A percentile compares a stretch with the other conserved stretches of the same genome.
Conservation (phyloP, 768 basidiomycete species). For the Xerocomellus amylosporus region DNA sequence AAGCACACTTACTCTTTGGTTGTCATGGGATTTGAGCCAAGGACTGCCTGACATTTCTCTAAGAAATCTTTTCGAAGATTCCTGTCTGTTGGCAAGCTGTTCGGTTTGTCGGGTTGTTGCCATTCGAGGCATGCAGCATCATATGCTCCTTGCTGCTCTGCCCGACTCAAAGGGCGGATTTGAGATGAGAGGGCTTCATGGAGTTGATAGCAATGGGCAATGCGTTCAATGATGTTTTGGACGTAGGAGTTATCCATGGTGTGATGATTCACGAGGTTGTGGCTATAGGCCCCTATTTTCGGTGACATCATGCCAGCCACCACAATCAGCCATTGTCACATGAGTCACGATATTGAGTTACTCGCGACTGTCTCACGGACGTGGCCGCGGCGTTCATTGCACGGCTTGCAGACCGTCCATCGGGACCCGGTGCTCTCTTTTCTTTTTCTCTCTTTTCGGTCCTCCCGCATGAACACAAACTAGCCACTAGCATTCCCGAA, state of each 20-base stretch:
- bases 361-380: too few relatives aligned
- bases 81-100: background rate
- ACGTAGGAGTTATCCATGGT: too few relatives aligned
- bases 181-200: background rate
- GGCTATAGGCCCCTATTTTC: too few relatives aligned
- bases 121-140: background rate
- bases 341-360: too few relatives aligned
- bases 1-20: background rate
- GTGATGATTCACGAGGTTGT: too few relatives aligned
- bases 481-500: background rate
- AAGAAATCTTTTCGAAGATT: background rate
- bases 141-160: background rate
- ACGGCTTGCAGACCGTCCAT: background rate
- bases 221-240: too few relatives aligned
- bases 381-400: too few relatives aligned
- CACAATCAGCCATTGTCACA: too few relatives aligned
- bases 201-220: background rate
- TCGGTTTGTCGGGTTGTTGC: background rate
- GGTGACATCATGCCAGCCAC: too few relatives aligned
- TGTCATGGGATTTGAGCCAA: background rate
- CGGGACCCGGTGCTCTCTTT: background rate
- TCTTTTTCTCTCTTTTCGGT: background rate
- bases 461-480: constrained; percentile 4
- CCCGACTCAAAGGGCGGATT: background rate
- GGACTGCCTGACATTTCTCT: background rate